Conservation (phyloP, 805 yeast genomes). For the Teunomyces cretensis region DNA sequence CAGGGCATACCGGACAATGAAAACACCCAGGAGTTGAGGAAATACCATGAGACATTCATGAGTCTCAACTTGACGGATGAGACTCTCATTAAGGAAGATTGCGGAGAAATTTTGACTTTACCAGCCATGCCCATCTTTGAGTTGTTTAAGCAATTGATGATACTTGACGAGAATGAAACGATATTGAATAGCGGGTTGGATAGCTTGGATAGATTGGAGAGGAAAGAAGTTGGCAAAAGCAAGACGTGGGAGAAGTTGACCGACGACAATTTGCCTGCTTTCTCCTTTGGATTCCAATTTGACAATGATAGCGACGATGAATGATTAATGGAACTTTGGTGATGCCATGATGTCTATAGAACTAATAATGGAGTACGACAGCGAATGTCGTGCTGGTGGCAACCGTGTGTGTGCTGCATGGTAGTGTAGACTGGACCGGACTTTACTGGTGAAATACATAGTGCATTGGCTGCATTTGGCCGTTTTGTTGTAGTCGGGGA, state of each 20-base stretch:
- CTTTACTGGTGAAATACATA: background rate
- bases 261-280: constrained; percentile 10
- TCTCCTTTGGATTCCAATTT: constrained; percentile 33
- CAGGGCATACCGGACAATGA: constrained; percentile 9
- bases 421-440: background rate
- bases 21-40: constrained; percentile 18
- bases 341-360: constrained; percentile 5
- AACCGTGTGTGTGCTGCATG: background rate
- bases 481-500: background rate
- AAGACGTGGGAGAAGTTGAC: constrained; percentile 55
- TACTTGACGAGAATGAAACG: constrained; percentile 33
- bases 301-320: constrained; percentile 26
- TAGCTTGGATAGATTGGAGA: constrained; percentile 33
- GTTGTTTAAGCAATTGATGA: constrained; percentile 53
- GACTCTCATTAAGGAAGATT: constrained; percentile 52
- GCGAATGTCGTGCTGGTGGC: background rate
- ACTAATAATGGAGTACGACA: background rate
- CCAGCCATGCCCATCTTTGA: constrained; percentile 61
- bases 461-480: background rate
- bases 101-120: constrained; percentile 51
- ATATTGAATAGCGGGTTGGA: constrained; percentile 32
- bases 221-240: constrained; percentile 39
- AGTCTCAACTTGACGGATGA: constrained; percentile 17
- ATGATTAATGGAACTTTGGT: background rate
- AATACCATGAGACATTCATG: constrained; percentile 28